Evolutionary conservation across 2,329 filamentous ascomycete species (phyloP).

Genomic region (Aureobasidium sp.): DNA sequence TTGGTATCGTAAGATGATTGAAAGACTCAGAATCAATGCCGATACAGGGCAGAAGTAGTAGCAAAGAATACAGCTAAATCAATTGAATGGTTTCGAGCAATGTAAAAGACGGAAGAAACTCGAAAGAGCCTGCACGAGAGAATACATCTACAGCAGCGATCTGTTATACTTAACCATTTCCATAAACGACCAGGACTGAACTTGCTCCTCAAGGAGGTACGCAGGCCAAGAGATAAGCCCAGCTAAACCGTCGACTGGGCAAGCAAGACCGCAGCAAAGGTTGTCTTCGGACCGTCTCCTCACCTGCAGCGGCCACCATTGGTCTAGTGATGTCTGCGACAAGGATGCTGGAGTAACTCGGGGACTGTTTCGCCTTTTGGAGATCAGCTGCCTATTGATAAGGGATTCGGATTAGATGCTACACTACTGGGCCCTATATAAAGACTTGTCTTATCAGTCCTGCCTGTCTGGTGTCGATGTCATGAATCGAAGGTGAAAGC

Average conservation of each 20-base stretch:
- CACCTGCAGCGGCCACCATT: not conserved
- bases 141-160: not conserved
- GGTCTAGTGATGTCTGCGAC: not conserved
- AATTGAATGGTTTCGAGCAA: not conserved
- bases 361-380: not conserved
- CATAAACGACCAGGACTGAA: not conserved
- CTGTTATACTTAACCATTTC: not conserved
- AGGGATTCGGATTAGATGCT: not conserved
- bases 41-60: not conserved
- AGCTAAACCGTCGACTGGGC: not conserved
- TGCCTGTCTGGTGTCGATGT: not conserved
- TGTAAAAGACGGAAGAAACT: not conserved
- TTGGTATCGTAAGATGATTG: no score
- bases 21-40: not conserved
- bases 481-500: not conserved
- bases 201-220: not conserved
- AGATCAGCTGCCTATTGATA: not conserved
- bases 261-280: not conserved
- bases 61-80: not conserved
- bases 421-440: not conserved
- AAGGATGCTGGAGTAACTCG: not conserved
- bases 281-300: not conserved
- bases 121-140: not conserved
- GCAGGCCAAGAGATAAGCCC: slow-evolving; percentile 13
- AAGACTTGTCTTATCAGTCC: not conserved